A percentile compares a stretch with the other conserved stretches of the same genome.
These are phyloP conservation scores for Oryza brachyantha DNA, from an alignment of 176 grass and related monocot genomes.

Conservation along the genomic window DNA sequence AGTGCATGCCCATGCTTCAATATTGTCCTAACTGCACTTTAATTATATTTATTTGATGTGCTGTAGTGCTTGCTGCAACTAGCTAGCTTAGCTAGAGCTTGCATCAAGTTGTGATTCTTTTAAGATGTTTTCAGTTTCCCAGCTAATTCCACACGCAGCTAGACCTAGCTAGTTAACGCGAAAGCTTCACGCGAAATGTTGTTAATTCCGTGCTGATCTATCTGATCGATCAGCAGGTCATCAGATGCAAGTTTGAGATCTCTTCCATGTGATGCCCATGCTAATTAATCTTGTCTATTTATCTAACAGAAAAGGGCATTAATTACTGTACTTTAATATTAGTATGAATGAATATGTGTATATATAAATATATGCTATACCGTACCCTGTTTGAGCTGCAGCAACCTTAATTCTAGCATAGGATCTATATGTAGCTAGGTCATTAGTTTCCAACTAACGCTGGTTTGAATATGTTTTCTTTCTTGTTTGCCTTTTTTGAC, in stretches of 20 bases:
- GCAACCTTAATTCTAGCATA: neutral
- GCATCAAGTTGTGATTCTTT: conserved; percentile 18
- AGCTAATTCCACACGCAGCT: neutral
- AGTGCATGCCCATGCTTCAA: conserved; percentile 10
- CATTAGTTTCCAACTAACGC: neutral
- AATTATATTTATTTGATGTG: neutral
- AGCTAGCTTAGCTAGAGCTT: no score
- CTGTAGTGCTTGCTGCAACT: neutral
- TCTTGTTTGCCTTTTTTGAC: neutral
- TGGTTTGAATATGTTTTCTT: neutral
- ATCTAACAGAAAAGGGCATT: neutral
- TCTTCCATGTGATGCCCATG: conserved; percentile 22
- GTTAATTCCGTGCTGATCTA: conserved; percentile 10
- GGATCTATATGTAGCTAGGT: neutral
- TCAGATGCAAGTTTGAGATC: no score
- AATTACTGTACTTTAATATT: neutral
- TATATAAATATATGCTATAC: no score
- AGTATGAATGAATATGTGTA: neutral
- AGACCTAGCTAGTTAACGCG: conserved; percentile 2
- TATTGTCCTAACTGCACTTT: neutral
- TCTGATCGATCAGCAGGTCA: no score
- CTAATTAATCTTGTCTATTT: neutral
- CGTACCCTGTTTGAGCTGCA: neutral
- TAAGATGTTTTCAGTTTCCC: neutral
- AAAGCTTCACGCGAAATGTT: conserved; percentile 15